Conservation (phyloP, 768 basidiomycete species). For the Tylopilus rubrobrunneus region DNA sequence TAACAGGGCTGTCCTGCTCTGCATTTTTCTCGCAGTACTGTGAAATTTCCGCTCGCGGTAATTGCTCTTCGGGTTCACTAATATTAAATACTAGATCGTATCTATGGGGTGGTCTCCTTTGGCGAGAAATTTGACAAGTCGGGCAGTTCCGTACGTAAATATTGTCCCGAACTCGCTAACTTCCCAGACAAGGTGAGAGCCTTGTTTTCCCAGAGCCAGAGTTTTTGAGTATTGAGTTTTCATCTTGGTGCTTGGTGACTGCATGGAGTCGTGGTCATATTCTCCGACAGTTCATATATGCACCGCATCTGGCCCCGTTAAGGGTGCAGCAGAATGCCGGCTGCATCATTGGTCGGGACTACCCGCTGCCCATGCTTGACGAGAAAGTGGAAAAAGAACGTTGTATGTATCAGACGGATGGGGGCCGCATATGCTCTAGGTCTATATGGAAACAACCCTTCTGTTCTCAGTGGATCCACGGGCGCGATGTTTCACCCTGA, state of each 20-base stretch:
- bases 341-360: conserved; percentile 6
- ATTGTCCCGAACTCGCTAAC: conserved; percentile 8
- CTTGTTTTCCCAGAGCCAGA: conserved; percentile 7
- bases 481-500: conserved; percentile 19
- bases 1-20: conserved; percentile 12
- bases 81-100: conserved; percentile 24
- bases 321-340: conserved; percentile 3
- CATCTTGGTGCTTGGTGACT: not conserved
- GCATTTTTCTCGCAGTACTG: conserved; percentile 25
- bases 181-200: conserved; percentile 26
- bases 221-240: conserved; percentile 21
- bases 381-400: conserved; percentile 15
- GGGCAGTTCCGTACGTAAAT: conserved; percentile 25
- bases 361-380: conserved; percentile 9
- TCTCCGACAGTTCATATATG: not conserved
- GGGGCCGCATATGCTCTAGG: conserved; percentile 5
- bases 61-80: conserved; percentile 25
- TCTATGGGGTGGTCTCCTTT: conserved; percentile 20
- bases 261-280: not conserved
- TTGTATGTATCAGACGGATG: conserved; percentile 8
- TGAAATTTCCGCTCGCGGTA: conserved; percentile 29
- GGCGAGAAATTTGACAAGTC: conserved; percentile 16
- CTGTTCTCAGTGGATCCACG: conserved; percentile 24
- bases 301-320: not conserved
- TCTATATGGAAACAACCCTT: conserved; percentile 19